Evolutionary conservation across 1,284 basidiomycete species (phyloP).

Genomic region (Puccinia polysora): DNA sequence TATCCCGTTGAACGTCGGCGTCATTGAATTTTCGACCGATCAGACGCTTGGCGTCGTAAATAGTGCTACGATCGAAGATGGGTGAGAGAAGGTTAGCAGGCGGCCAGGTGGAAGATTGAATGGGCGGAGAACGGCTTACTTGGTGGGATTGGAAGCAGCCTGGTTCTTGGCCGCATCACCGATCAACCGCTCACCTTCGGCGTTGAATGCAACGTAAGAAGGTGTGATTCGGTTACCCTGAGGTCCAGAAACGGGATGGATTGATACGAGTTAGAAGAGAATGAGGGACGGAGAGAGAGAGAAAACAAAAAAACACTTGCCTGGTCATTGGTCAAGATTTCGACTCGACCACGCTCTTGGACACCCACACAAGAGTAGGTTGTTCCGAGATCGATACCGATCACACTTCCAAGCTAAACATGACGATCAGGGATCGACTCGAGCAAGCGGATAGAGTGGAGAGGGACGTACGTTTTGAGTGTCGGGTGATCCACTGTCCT

Average conservation of each 20-base stretch:
- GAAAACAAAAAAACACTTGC: not conserved
- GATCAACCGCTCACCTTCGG: conserved; percentile 75
- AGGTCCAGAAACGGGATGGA: conserved; percentile 57
- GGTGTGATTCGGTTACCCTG: conserved; percentile 96
- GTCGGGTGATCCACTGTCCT: not conserved
- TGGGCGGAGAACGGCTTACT: conserved; percentile 50
- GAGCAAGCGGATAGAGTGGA: not conserved
- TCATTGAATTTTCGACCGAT: conserved; percentile 63
- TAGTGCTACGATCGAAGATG: too few relatives aligned
- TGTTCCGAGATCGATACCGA: conserved; percentile 61
- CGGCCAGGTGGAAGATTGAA: conserved; percentile 42
- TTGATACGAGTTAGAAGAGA: not conserved
- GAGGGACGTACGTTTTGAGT: conserved; percentile 9
- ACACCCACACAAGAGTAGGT: conserved; percentile 67
- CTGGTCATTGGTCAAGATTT: conserved; percentile 83
- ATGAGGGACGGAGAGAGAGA: not conserved
- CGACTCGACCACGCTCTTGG: conserved; percentile 83
- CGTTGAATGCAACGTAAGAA: conserved; percentile 73
- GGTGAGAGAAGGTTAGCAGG: conserved; percentile 66
- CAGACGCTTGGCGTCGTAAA: conserved; percentile 96
- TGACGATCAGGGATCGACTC: not conserved
- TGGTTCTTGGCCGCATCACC: conserved; percentile 64
- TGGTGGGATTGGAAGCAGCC: conserved; percentile 57
- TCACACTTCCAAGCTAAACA: conserved; percentile 48
- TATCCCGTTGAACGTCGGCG: conserved; percentile 61